Conservation (phyloP, 305 asterid species). For the Fraxinus paxiana region DNA sequence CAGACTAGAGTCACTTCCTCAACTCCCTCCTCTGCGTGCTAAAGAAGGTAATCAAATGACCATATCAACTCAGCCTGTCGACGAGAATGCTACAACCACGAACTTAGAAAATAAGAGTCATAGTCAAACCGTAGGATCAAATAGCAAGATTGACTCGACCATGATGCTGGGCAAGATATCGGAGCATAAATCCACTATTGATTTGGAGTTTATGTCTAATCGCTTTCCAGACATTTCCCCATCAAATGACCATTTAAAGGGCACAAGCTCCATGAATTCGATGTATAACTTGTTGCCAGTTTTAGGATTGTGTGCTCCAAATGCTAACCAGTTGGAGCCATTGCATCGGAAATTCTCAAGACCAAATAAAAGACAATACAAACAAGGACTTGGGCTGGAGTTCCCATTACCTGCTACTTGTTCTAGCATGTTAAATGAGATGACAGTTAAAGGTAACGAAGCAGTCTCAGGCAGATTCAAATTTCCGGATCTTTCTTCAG, state of each 20-base stretch:
- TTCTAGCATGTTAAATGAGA: constrained; percentile 29
- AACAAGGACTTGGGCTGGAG: constrained; percentile 43
- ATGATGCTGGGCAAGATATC: constrained; percentile 38
- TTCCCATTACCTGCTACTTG: constrained; percentile 30
- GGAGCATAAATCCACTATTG: constrained; percentile 40
- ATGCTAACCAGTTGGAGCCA: constrained; percentile 47
- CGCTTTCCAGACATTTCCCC: constrained; percentile 26
- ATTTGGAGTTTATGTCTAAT: constrained; percentile 26
- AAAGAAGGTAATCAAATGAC: constrained; percentile 39
- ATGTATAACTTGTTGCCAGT: constrained; percentile 53
- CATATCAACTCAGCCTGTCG: constrained; percentile 29
- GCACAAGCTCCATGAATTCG: constrained; percentile 32
- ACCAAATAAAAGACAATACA: constrained; percentile 38
- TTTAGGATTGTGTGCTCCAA: constrained; percentile 66
- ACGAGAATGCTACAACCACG: constrained; percentile 39
- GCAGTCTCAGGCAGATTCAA: constrained; percentile 22
- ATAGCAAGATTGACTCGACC: constrained; percentile 27
- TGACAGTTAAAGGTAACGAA: constrained; percentile 25
- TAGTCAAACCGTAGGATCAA: constrained; percentile 28
- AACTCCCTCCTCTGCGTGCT: constrained; percentile 29
- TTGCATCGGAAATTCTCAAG: constrained; percentile 37
- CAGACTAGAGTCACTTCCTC: constrained; percentile 29
- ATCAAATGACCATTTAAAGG: constrained; percentile 9
- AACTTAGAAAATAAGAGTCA: constrained; percentile 36
- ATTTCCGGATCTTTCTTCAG: constrained; percentile 33